These are phyloP conservation scores for Moesziomyces sp. DNA, from an alignment of 1,284 basidiomycete species.

Conservation along the genomic window DNA sequence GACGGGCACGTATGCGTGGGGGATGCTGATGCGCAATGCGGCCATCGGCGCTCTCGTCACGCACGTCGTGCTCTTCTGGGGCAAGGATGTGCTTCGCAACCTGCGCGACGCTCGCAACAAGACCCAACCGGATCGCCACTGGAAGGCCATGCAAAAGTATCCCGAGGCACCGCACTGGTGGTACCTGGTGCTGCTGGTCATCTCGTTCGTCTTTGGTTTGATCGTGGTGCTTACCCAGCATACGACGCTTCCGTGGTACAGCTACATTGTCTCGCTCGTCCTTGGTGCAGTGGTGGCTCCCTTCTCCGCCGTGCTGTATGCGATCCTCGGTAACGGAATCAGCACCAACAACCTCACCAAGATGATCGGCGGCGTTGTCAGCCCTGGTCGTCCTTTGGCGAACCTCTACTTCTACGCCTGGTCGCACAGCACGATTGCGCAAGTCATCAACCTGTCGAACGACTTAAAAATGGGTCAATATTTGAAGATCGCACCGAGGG, in stretches of 20 bases:
- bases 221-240: conserved; percentile 43
- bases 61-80: conserved; percentile 72
- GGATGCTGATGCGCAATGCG: conserved; percentile 69
- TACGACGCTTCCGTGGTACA: conserved; percentile 53
- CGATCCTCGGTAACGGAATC: conserved; percentile 33
- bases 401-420: conserved; percentile 52
- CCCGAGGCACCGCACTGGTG: conserved; percentile 62
- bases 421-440: conserved; percentile 42
- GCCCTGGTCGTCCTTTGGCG: conserved; percentile 47
- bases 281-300: conserved; percentile 42
- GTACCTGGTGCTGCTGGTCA: conserved; percentile 56
- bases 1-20: conserved; percentile 73
- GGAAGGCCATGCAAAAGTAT: conserved; percentile 61
- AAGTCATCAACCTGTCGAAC: conserved; percentile 42
- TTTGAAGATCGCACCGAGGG: conserved; percentile 54
- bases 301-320: conserved; percentile 41
- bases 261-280: conserved; percentile 37
- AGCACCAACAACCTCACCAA: conserved; percentile 46
- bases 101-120: conserved; percentile 72
- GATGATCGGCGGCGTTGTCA: conserved; percentile 45
- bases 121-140: conserved; percentile 74
- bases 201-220: conserved; percentile 41
- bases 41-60: conserved; percentile 73
- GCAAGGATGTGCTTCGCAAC: conserved; percentile 63
- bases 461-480: conserved; percentile 56